Base-by-base conservation (phyloP, 805 yeast genomes). In the Wickerhamomyces queroliae region DNA sequence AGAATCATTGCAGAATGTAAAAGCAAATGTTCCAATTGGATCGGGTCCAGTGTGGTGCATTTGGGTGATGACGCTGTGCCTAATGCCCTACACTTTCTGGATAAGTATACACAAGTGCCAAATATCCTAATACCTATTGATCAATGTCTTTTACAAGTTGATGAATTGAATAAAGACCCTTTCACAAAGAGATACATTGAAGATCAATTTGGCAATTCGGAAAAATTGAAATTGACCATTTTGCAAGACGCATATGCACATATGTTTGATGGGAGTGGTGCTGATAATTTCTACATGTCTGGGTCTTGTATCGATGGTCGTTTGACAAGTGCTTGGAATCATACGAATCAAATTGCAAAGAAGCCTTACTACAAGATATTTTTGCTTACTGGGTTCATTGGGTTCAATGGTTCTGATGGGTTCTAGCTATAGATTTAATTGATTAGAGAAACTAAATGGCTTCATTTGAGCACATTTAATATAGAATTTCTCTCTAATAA, bases 231-330 rank as follows among this genome's bases (percentile, higher is more conserved):
- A 49, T 58, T 70, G 40, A 61, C 58, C 9, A 67, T 69, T 23
- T 44, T 64, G 20, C 68, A 63, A 37, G 69, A 66, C 41, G 66
- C 67, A 1, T 66, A 60, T 43, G 66, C 70, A 4, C 70, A 66
- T 44, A 66, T 66, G 70, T 65, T 82, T 58, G 88, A 83, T 56
- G 90, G 93, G 2, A 79, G 87, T 9, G 95, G 95, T 35, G 89
- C 90, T 9, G 88, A 83, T 53, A 84, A 84, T 58, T 84, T 81
- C 58, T 83, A 80, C 56, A 83, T 83, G 69, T 86, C 89, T 23
- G 95, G 95, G 2, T 78, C 86, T 2, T 84, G 95, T 61, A 84
- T 84, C 36, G 95, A 84, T 57, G 95, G 93, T 17, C 73, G 90
- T 38, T 64, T 84, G 35, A 84, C 93, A 0, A 76, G 84, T 39